A percentile compares a stretch with the other conserved stretches of the same genome.
phyloP scores from a whole-genome alignment of 768 basidiomycete genomes.

The Hygrocybe punicea region DNA sequence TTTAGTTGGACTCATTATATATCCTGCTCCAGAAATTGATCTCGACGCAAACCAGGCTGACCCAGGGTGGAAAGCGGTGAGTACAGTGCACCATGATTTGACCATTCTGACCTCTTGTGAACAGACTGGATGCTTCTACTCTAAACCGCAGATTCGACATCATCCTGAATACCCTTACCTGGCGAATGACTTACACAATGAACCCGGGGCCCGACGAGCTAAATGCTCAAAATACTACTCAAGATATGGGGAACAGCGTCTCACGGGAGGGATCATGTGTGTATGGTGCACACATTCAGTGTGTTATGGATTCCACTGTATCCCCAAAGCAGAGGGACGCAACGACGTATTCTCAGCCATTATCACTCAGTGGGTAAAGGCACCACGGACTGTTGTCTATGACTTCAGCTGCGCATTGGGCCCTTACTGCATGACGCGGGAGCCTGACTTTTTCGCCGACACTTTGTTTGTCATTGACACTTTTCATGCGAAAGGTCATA shows the following conservation, averaged over 20 bases:
- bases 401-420: slow-evolving; percentile 30
- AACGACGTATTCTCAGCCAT: slow-evolving; percentile 42
- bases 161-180: slow-evolving; percentile 27
- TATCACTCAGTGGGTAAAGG: slow-evolving; percentile 28
- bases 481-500: slow-evolving; percentile 29
- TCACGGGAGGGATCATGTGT: slow-evolving; percentile 16
- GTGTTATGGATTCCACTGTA: slow-evolving; percentile 35
- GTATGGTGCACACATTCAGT: slow-evolving; percentile 34
- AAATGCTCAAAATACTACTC: slow-evolving; percentile 29
- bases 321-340: slow-evolving; percentile 33
- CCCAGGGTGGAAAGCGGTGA: slow-evolving; percentile 10
- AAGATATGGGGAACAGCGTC: slow-evolving; percentile 21
- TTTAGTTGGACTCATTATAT: background rate
- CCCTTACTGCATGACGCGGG: slow-evolving; percentile 30
- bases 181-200: slow-evolving; percentile 15
- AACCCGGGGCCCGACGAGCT: slow-evolving; percentile 8
- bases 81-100: too few relatives aligned
- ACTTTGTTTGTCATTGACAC: slow-evolving; percentile 31
- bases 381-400: slow-evolving; percentile 27
- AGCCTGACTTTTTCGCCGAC: slow-evolving; percentile 26
- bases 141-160: slow-evolving; percentile 27
- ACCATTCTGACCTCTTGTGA: too few relatives aligned
- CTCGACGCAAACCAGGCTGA: background rate
- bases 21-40: background rate
- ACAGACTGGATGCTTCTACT: slow-evolving; percentile 32